Percentiles rank a stretch among this genome's conserved stretches.
Conservation (phyloP, 176 grass and related monocot species). For the Pontederia paniculata region DNA sequence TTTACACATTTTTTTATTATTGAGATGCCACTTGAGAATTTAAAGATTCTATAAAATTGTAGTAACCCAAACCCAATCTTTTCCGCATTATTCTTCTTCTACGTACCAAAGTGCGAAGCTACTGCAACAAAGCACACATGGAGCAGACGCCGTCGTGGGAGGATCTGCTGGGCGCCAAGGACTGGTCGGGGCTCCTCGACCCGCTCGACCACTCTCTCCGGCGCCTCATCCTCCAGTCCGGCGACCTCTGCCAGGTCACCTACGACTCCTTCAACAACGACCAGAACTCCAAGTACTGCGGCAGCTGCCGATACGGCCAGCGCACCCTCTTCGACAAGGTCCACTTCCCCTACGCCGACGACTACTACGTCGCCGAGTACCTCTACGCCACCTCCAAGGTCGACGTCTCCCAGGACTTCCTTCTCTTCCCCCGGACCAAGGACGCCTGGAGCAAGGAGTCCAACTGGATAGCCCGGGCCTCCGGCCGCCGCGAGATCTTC, state of each 20-base stretch:
- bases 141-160: constrained; percentile 18
- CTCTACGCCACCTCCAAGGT: constrained; percentile 62
- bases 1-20: too few relatives aligned
- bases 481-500: constrained; percentile 22
- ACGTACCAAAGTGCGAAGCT: too few relatives aligned
- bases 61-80: too few relatives aligned
- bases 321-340: constrained; percentile 29
- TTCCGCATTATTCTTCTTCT: too few relatives aligned
- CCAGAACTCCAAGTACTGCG: constrained; percentile 33
- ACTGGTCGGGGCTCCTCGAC: constrained; percentile 43
- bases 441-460: constrained; percentile 41
- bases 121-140: too few relatives aligned
- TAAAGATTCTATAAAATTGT: too few relatives aligned
- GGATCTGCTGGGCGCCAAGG: constrained; percentile 34
- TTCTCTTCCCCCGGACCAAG: constrained; percentile 23
- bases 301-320: constrained; percentile 37
- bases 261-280: constrained; percentile 59
- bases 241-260: constrained; percentile 54
- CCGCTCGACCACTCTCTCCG: constrained; percentile 50
- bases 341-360: constrained; percentile 18
- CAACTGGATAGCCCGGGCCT: constrained; percentile 48
- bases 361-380: constrained; percentile 48
- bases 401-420: constrained; percentile 22
- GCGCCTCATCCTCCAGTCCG: constrained; percentile 47
- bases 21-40: too few relatives aligned